Evolutionary conservation across 345 rosid species (phyloP), one percentile per base, ranked within the genome.

Genomic region (Bruguiera gymnorhiza): DNA sequence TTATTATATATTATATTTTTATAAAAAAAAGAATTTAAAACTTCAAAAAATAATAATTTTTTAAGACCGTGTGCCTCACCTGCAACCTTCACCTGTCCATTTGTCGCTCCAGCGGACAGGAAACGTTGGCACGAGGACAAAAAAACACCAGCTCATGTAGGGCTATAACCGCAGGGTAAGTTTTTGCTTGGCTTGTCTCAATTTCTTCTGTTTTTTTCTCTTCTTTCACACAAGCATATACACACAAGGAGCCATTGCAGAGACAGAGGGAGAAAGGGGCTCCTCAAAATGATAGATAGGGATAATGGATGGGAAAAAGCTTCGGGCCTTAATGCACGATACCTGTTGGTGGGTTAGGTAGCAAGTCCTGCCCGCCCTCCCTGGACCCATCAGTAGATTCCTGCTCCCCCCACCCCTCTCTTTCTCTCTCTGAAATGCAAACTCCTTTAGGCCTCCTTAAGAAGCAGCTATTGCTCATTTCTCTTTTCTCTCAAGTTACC

Each of bases 291-390:
- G 50, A 43, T 43, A 11, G 18, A 43, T 43, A 68, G 68, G 68
- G 86, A 80, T 66, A 75, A 82, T 59, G 76, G 83, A 78, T 34
- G 70, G 70, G 79, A 80, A 81, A 79, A 85, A 74, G 79, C 23
- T 63, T 67, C 67, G 75, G 75, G 74, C 70, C 81, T 62, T 52
- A 61, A 46, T 71, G 83, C 95, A 89, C 77, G 89, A 85, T 78
- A 67, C 69, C 36, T 89, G 94, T 86, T 84, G 91, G 94, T 86
- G 80, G 89, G 83, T 87, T 85, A 52, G 88, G 89, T 81, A 79
- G 83, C 95, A 89, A 76, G 43, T 72, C 77, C 95, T 89, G 87
- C 74, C 86, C 88, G 78, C 76, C 56, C 59, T 46, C 58, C 32
- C 73, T 80, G 86, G 89, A 37, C 91, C 86, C 87, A 80, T 85